Base-by-base conservation (phyloP, 2,329 filamentous ascomycete species). In the Monosporascus sp. region DNA sequence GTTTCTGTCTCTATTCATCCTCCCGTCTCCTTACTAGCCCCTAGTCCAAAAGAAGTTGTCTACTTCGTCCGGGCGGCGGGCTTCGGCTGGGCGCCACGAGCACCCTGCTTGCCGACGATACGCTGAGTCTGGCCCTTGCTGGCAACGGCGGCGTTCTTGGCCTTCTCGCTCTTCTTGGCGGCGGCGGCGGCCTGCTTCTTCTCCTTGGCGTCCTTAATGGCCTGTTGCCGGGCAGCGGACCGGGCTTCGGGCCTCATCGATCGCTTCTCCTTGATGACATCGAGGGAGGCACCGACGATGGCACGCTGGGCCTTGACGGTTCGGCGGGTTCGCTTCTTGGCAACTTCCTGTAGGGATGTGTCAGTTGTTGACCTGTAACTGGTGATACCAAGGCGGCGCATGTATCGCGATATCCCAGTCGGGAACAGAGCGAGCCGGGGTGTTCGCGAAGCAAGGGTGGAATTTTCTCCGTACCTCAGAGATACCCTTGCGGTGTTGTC, bases 401-500 rank as follows among this genome's bases (percentile, higher is more conserved):
- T 31, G 27, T 31, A 31, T 31, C 3, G 27, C 9, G 27, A 31
- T 31, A 31, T 14, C 27, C 27, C 9, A 2, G 27, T 31, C 27
- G 27, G 27, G 9, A 14, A 31, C 9, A 31, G 14, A 31, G 27
- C 27, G 27, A 31, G 27, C 11, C 27, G 27, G 27, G 27, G 3
- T 31, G 9, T 14, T 31, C 27, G 27, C 27, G 55, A 47, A 15
- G 51, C 57, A 50, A 24, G 35, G 35, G 37, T 35, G 37, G 47
- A 41, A 27, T 24, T 35, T 25, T 46, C 37, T 18, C 76, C 88
- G 81, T 88, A 97, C 94, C 92, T 99, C 94, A 84, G 93, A 96
- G 81, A 97, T 95, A 88, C 94, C 94, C 91, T 99, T 99, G 85
- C 92, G 94, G 88, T 97, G 93, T 82, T 96, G 90, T 80, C 93